Base-by-base conservation (phyloP, 1,284 basidiomycete species). In the Meripilus lineatus region DNA sequence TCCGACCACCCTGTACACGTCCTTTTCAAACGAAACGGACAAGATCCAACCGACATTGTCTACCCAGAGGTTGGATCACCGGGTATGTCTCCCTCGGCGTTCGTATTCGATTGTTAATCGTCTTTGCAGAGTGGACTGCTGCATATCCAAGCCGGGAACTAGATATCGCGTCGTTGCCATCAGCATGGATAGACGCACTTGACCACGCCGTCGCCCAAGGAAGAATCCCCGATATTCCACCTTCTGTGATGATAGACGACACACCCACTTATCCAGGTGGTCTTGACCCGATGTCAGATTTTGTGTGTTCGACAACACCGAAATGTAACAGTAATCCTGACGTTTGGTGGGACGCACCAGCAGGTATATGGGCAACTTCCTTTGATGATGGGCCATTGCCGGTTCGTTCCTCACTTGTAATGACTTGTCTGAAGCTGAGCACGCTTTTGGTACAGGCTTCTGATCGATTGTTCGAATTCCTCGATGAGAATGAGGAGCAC, bases 341-440 rank as follows among this genome's bases (percentile, higher is more conserved):
- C 53, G 38, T 33, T 14, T 57, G 87, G 41, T 89, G 83, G 83
- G 77, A 89, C 52, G 83, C 78, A 3, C 87, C 86, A 1, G 57
- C 70, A 26, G 77, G 79, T 21, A 58, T 68, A 23, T 65, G 86
- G 49, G 82, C 66, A 2, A 68, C 76, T 40, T 71, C 78, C 42
- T 89, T 90, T 58, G 90, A 93, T 58, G 90, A 93, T 59, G 90
- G 90, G 4, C 90, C 90, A 0, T 69, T 73, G 24, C 64, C 69
- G 1, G 79, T 84, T n/a, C 62, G 40, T 14, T 15, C n/a, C 28
- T n/a, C 28, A 30, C 28, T n/a, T n/a, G n/a, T n/a, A n/a, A n/a
- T n/a, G n/a, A n/a, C n/a, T n/a, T n/a, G n/a, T n/a, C n/a, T n/a
- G n/a, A n/a, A n/a, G n/a, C n/a, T n/a, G n/a, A n/a, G n/a, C n/a